phyloP scores from a whole-genome alignment of 306 rosid genomes.

The Quercus robur region DNA sequence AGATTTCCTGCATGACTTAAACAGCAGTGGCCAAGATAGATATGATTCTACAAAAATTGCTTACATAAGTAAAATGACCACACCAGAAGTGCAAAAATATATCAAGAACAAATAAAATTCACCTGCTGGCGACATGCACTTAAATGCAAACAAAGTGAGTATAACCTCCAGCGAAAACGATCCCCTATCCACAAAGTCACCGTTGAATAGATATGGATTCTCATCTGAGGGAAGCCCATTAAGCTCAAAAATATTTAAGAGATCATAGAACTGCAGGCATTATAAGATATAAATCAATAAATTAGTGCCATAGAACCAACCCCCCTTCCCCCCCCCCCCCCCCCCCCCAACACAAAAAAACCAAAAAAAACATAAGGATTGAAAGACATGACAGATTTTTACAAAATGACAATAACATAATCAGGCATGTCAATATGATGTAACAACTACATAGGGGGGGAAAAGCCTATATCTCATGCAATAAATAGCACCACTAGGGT shows the following conservation, averaged over 20 bases:
- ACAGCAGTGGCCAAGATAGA: neutral
- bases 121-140: slow-evolving; percentile 99
- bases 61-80: neutral
- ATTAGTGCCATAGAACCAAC: neutral
- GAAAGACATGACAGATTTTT: slow-evolving; percentile 1
- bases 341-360: neutral
- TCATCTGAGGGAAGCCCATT: slow-evolving; percentile 99
- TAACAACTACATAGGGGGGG: neutral
- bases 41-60: neutral
- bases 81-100: neutral
- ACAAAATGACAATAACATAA: neutral
- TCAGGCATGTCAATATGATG: neutral
- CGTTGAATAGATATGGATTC: slow-evolving; percentile 95
- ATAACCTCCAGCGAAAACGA: slow-evolving; percentile 97
- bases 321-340: no score
- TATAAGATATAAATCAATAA: slow-evolving; percentile 5
- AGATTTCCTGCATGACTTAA: neutral
- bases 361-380: neutral
- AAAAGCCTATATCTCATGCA: neutral
- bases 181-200: slow-evolving; percentile 99
- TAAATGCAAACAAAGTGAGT: slow-evolving; percentile 92
- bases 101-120: slow-evolving; percentile 18
- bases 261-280: slow-evolving; percentile 86
- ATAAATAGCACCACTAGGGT: neutral
- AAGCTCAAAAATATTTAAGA: slow-evolving; percentile 94